Base-by-base conservation (phyloP, 306 rosid species). In the Corylus heterophylla region DNA sequence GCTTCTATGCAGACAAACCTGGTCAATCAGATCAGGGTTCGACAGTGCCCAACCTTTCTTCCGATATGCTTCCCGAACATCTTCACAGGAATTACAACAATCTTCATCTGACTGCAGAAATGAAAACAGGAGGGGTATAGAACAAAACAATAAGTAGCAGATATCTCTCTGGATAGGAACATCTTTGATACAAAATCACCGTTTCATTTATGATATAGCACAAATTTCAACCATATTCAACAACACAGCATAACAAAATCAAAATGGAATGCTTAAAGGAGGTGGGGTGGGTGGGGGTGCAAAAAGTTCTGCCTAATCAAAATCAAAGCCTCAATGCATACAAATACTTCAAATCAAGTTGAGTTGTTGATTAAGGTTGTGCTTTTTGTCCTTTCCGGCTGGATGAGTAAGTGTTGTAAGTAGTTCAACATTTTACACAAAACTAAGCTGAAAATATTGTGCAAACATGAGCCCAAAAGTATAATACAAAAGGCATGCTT, bases 11-110 rank as follows among this genome's bases (percentile, higher is more conserved):
- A 63, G 73, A 70, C 96, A 83, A 25, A 96, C 98, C 97, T 96
- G 98, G 80, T 96, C 97, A 85, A 96, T 79, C 86, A 82, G 31
- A 88, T 96, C 98, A 22, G 98, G 99, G 83, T 93, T 93, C 81
- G 99, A 96, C 76, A 96, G 62, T 0, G 86, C 98, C 99, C 99
- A 96, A 45, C 99, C 99, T 86, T 93, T 93, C 89, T 89, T 93
- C 27, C 82, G 90, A 86, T 96, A 96, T 71, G 99, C 98, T 88
- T 93, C 99, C 12, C 98, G 98, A 76, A 96, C 98, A 13, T 96
- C 99, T 89, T 96, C 98, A 44, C 99, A 93, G 39, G 89, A 75
- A 85, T 93, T 93, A 85, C 98, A 96, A 78, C 99, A 96, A 4
- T 96, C 94, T 7, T 96, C 97, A 71, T 96, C 97, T 52, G 92